phyloP scores from a whole-genome alignment of 805 yeast genomes.

The Candida andamanensis region DNA sequence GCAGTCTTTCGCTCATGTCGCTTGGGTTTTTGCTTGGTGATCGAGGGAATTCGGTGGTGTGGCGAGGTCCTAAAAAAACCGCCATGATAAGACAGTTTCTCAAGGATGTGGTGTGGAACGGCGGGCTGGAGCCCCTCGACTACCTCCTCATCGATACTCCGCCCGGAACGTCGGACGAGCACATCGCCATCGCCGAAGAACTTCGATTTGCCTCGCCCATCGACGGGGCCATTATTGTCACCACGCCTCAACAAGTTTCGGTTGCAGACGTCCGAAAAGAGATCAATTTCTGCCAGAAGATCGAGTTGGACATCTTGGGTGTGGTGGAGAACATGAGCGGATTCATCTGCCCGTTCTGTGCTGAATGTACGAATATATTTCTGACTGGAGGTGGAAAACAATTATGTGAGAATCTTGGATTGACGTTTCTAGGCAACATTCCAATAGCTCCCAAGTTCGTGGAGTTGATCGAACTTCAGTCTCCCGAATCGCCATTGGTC shows the following conservation, averaged over 20 bases:
- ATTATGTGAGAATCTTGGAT: conserved; percentile 55
- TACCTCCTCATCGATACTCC: conserved; percentile 93
- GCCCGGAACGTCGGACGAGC: conserved; percentile 98
- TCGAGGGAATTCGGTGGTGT: conserved; percentile 86
- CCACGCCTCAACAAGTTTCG: conserved; percentile 93
- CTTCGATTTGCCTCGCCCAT: conserved; percentile 58
- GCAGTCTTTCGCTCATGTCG: conserved; percentile 64
- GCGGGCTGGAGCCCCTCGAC: conserved; percentile 66
- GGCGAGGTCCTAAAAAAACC: conserved; percentile 98
- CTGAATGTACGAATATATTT: conserved; percentile 87
- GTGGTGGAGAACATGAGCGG: conserved; percentile 97
- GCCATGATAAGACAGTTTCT: conserved; percentile 96
- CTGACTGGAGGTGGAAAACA: conserved; percentile 87
- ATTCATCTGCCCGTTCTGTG: conserved; percentile 88
- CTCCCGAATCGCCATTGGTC: conserved; percentile 25
- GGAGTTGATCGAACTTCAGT: conserved; percentile 72
- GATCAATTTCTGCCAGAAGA: conserved; percentile 85
- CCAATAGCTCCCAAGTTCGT: conserved; percentile 94
- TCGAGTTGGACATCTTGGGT: conserved; percentile 74
- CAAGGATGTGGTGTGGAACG: conserved; percentile 87
- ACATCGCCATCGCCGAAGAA: conserved; percentile 93
- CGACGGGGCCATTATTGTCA: conserved; percentile 92
- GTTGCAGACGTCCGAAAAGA: conserved; percentile 94
- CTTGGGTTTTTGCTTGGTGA: conserved; percentile 81
- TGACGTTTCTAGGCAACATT: conserved; percentile 76